These are phyloP conservation scores for Stropharia rugosoannulata DNA, from an alignment of 768 basidiomycete genomes.

Conservation along the genomic window DNA sequence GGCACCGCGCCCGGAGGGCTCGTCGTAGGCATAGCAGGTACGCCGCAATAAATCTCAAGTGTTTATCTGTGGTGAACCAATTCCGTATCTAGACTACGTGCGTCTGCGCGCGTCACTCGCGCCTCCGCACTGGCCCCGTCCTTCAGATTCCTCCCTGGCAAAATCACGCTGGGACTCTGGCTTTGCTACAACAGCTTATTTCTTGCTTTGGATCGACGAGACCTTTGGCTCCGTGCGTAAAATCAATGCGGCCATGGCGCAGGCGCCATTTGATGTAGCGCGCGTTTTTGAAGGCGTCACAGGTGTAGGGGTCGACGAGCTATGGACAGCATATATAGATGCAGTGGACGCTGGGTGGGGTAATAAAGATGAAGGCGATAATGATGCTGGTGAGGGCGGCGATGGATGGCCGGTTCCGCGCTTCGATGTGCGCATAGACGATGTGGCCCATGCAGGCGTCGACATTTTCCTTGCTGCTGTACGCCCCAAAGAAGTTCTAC, in stretches of 20 bases:
- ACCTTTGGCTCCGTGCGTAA: conserved; percentile 3
- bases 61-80: too few species aligned
- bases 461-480: conserved; percentile 53
- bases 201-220: conserved; percentile 8
- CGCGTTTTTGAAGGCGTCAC: conserved; percentile 5
- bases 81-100: conserved; percentile 5
- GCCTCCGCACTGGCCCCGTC: conserved; percentile 5
- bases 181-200: conserved; percentile 11
- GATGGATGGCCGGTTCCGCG: conserved; percentile 52
- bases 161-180: conserved; percentile 5
- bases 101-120: conserved; percentile 8
- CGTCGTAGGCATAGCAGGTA: too few species aligned
- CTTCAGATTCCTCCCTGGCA: not conserved
- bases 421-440: conserved; percentile 54
- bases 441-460: conserved; percentile 59
- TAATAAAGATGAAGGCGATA: not conserved
- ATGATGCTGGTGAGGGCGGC: not conserved
- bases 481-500: conserved; percentile 37
- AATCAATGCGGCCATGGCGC: not conserved
- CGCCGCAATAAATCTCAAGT: too few species aligned
- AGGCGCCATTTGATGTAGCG: not conserved
- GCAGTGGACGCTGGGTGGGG: not conserved
- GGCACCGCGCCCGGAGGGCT: too few species aligned
- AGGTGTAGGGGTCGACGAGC: conserved; percentile 13
- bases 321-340: conserved; percentile 16